phyloP scores from a whole-genome alignment of 805 yeast genomes.

The Nakazawaea peltata region DNA sequence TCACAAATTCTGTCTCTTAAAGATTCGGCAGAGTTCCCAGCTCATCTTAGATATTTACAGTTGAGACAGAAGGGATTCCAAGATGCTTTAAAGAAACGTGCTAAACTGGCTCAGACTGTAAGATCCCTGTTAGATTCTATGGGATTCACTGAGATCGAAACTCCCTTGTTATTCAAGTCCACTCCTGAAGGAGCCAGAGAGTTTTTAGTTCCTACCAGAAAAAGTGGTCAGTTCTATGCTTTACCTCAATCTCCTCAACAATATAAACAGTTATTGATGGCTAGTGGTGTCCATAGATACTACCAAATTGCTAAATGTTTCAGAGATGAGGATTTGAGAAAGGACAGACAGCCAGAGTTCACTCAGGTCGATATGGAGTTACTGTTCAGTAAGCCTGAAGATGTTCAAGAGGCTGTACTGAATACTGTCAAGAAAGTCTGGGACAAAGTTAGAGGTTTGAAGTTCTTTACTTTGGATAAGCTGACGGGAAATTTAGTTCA shows the following conservation, averaged over 20 bases:
- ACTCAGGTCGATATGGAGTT: slow-evolving; percentile 96
- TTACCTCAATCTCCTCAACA: slow-evolving; percentile 98
- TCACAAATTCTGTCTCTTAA: slow-evolving; percentile 57
- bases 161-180: slow-evolving; percentile 87
- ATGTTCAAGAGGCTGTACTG: slow-evolving; percentile 63
- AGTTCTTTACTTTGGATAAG: slow-evolving; percentile 28
- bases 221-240: slow-evolving; percentile 60
- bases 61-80: slow-evolving; percentile 56
- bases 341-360: slow-evolving; percentile 96
- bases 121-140: slow-evolving; percentile 26
- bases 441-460: slow-evolving; percentile 33
- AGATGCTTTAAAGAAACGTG: slow-evolving; percentile 44
- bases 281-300: slow-evolving; percentile 81
- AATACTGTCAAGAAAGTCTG: slow-evolving; percentile 47
- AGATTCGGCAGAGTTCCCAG: slow-evolving; percentile 57
- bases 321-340: slow-evolving; percentile 90
- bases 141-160: slow-evolving; percentile 77
- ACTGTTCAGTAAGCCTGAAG: slow-evolving; percentile 65
- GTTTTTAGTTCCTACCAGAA: slow-evolving; percentile 86
- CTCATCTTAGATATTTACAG: slow-evolving; percentile 76
- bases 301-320: slow-evolving; percentile 92
- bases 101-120: slow-evolving; percentile 41
- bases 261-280: slow-evolving; percentile 90
- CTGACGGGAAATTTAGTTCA: slow-evolving; percentile 22
- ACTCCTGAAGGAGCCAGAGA: slow-evolving; percentile 99